Base-by-base conservation (phyloP, 2,329 filamentous ascomycete genomes). In the Blastomyces percursus region DNA sequence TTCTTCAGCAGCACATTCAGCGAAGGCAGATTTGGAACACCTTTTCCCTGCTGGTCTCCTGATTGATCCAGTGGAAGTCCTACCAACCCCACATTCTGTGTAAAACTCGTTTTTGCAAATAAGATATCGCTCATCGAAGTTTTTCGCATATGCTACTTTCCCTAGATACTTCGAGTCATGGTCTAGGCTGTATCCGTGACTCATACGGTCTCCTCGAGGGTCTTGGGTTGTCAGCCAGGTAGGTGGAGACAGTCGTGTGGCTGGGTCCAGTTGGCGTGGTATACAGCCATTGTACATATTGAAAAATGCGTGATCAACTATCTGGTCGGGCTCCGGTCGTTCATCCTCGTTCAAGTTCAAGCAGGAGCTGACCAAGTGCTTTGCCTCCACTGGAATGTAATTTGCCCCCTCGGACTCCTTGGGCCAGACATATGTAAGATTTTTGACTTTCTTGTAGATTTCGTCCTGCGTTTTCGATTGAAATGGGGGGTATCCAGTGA, bases 401-500 rank as follows among this genome's bases (percentile, higher is more conserved):
- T 80, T 80, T 32, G 69, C 66, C 51, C 73, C 72, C 24, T 78
- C 74, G 4, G 73, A 70, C 58, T 77, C 75, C 61, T 77, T 77
- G 12, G 78, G 79, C 79, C 79, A 81, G 30, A 76, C 75, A 62
- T 81, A 81, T n/a, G 75, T 74, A 51, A 80, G 65, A 42, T 72
- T 78, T 61, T 76, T 73, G 4, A 80, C 77, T 66, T 80, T 81
- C 61, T 75, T 76, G 66, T 81, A 81, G 16, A 81, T 80, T 64
- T 81, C 79, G 64, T 80, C 77, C 64, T 80, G 79, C 0, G 79
- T 80, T 64, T 79, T 79, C 3, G 94, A 96, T 76, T 99, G 94
- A 74, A 99, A 99, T 0, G 94, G 94, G 0, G 94, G 93, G 70
- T 93, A 95, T 24, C 94, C 96, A 8, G 94, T 94, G 56, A 97